Conservation (phyloP, 768 basidiomycete genomes). For the Phylloporus sp. region DNA sequence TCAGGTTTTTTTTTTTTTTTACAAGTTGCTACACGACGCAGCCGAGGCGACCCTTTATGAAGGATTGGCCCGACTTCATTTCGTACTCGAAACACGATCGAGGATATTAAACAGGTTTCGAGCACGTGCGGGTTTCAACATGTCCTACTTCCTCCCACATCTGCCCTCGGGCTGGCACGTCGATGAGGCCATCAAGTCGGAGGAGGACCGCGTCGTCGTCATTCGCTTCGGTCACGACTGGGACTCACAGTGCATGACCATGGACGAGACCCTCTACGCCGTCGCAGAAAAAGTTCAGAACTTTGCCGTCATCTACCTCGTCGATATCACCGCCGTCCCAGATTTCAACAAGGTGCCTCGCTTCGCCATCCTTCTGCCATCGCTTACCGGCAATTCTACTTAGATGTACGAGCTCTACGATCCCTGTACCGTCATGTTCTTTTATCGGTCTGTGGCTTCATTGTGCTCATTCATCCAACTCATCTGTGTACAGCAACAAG, state of each 20-base stretch:
- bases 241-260: constrained; percentile 95
- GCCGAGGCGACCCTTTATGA: neutral
- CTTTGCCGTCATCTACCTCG: constrained; percentile 94
- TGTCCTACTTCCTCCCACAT: constrained; percentile 90
- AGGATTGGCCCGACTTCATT: neutral
- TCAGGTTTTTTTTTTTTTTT: neutral
- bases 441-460: constrained; percentile 71
- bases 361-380: too few species aligned
- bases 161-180: constrained; percentile 96
- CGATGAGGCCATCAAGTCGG: constrained; percentile 97
- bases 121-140: constrained; percentile 25
- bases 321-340: constrained; percentile 94
- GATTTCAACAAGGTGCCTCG: constrained; percentile 92
- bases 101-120: neutral
- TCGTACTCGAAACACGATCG: neutral
- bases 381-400: neutral
- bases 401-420: constrained; percentile 99
- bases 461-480: neutral
- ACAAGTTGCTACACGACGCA: neutral
- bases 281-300: constrained; percentile 97
- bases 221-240: constrained; percentile 94
- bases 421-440: constrained; percentile 97
- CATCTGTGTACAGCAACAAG: constrained; percentile 69
- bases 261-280: constrained; percentile 94
- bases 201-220: constrained; percentile 93